Conservation (phyloP, 164 flowering plant species). For the Macadamia integrifolia region DNA sequence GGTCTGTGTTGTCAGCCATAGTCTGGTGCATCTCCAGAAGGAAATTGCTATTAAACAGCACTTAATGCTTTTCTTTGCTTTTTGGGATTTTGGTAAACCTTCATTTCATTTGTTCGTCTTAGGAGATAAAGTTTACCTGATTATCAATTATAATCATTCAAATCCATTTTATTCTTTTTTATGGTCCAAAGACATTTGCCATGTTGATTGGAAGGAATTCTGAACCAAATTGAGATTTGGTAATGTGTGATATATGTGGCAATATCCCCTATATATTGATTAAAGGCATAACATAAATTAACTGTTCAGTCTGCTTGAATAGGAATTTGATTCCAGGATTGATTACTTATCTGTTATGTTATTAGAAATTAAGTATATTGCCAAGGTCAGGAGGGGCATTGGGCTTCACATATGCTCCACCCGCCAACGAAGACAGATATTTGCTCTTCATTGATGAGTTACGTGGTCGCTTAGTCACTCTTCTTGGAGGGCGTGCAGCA, state of each 20-base stretch:
- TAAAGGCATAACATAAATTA: not conserved
- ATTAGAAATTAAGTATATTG: conserved; percentile 93
- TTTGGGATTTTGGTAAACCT: not conserved
- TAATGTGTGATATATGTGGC: not conserved
- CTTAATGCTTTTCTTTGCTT: not conserved
- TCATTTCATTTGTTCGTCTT: not conserved
- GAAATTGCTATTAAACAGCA: not conserved
- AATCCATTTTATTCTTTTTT: not conserved
- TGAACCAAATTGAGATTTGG: conserved; percentile 2
- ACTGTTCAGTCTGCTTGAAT: not conserved
- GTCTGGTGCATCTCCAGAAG: too few species aligned
- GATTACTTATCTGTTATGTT: conserved; percentile 12
- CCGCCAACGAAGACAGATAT: conserved; percentile 86
- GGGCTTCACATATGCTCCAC: conserved; percentile 94
- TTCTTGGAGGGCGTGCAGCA: conserved; percentile 99
- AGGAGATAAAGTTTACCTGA: not conserved
- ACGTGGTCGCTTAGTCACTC: conserved; percentile 96
- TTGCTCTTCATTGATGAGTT: conserved; percentile 92
- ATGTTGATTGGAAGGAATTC: too few species aligned
- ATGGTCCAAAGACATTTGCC: not conserved
- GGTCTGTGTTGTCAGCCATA: too few species aligned
- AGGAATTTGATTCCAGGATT: not conserved
- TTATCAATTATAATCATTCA: not conserved
- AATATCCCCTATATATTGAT: not conserved
- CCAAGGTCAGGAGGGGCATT: conserved; percentile 97